Evolutionary conservation across 139 green algal genomes (phyloP), one percentile per base, ranked within the genome.

Genomic region (Chlorella sorokiniana): DNA sequence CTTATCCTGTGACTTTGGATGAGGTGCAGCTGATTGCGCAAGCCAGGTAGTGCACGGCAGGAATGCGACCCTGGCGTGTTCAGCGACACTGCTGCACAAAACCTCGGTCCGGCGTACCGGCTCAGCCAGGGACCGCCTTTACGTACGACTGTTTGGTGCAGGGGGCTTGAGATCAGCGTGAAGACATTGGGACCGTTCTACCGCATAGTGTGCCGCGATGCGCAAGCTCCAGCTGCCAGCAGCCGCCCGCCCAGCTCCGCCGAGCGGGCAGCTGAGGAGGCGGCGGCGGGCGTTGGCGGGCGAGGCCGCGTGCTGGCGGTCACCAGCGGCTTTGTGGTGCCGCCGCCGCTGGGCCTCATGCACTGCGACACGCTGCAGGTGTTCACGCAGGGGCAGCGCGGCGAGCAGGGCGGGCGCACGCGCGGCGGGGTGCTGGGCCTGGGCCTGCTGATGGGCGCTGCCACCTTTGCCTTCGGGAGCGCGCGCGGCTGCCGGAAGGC

Each of bases 291-390:
- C 2, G 73, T 79, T 23, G 73, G 73, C 37, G 73, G 73, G 31
- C 16, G 14, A 20, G 88, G 88, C 0, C 48, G 8, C 3, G 65
- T 94, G 0, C 52, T 94, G 52, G 92, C 85, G 0, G 81, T 89
- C 0, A 95, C 90, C 20, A 87, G 37, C 18, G 93, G 93, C 37
- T 96, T 96, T 82, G 82, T 92, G 29, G 80, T 89, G 33, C 87
- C 91, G 14, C 87, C 90, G 23, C 80, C 54, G 22, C 77, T 94
- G 37, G 68, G 86, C 0, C 81, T 96, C 37, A 91, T 95, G 90
- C 93, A 97, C 70, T 96, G 92, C 62, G 93, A 97, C 79, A 94
- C 81, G 2, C 84, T 97, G 48, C 89, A 94, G 62, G 85, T 96
- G 16, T 96, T 95, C 64, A 93, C 87, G 2, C 68, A 64, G 7